phyloP scores from a whole-genome alignment of 2,329 filamentous ascomycete species.

The Lachnellula arida region DNA sequence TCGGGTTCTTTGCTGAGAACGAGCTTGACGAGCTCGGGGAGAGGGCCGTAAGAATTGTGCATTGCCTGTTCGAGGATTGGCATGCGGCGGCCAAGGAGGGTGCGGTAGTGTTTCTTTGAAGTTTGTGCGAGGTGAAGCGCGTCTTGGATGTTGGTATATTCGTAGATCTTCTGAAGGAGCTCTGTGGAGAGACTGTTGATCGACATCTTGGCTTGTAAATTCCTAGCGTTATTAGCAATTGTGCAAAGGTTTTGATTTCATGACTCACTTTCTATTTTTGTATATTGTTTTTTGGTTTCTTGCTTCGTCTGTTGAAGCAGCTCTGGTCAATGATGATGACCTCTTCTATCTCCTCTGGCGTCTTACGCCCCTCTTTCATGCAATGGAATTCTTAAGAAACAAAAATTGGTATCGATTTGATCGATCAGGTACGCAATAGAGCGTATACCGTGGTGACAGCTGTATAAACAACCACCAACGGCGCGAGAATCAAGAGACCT shows the following conservation, averaged over 20 bases:
- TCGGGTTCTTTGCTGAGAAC: conserved; percentile 27
- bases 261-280: conserved; percentile 7
- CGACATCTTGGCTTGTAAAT: conserved; percentile 21
- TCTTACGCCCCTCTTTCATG: conserved; percentile 1
- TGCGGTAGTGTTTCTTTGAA: conserved; percentile 24
- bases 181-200: conserved; percentile 29
- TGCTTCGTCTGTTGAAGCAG: conserved; percentile 11
- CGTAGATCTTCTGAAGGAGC: conserved; percentile 30
- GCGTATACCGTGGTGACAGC: conserved; percentile 24
- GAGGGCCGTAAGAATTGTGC: conserved; percentile 27
- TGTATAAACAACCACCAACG: conserved; percentile 25
- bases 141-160: conserved; percentile 25
- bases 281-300: conserved; percentile 1
- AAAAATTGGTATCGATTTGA: conserved; percentile 13
- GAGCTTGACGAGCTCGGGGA: conserved; percentile 27
- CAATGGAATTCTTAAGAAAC: conserved; percentile 3
- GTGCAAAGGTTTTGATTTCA: not conserved
- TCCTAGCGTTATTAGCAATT: conserved; percentile 8
- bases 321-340: conserved; percentile 13
- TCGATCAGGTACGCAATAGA: conserved; percentile 18
- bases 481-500: conserved; percentile 18
- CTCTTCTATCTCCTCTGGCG: conserved; percentile 8
- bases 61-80: conserved; percentile 23
- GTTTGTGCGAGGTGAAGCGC: conserved; percentile 28
- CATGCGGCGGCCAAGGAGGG: conserved; percentile 25